Evolutionary conservation across 2,329 filamentous ascomycete genomes (phyloP).

Genomic region (Alternaria ventricosa): DNA sequence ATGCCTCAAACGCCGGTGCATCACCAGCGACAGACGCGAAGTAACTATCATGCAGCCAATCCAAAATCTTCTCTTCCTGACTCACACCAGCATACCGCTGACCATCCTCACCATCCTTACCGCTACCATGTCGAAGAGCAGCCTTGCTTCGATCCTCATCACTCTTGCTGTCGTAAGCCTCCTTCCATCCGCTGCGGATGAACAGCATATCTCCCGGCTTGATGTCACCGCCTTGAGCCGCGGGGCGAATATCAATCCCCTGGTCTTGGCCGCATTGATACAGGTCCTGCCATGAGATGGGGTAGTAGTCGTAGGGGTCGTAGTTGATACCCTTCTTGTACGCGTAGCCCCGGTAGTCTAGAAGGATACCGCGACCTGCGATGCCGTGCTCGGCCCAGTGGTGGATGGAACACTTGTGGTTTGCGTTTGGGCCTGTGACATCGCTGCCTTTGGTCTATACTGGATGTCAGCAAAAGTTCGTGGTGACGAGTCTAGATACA

Average conservation of each 20-base stretch:
- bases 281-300: constrained; percentile 56
- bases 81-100: constrained; percentile 58
- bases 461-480: neutral
- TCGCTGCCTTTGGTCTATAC: constrained; percentile 49
- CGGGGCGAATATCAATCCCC: constrained; percentile 66
- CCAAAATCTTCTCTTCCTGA: constrained; percentile 62
- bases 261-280: constrained; percentile 65
- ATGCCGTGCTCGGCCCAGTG: constrained; percentile 56
- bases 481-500: neutral
- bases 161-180: constrained; percentile 60
- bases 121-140: constrained; percentile 54
- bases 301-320: constrained; percentile 51
- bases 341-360: constrained; percentile 54
- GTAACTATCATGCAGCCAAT: constrained; percentile 73
- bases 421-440: constrained; percentile 48
- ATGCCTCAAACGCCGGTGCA: constrained; percentile 67
- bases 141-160: constrained; percentile 43
- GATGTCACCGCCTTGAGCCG: constrained; percentile 61
- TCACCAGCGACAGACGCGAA: constrained; percentile 72
- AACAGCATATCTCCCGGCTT: constrained; percentile 70
- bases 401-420: constrained; percentile 55
- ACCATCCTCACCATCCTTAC: constrained; percentile 46
- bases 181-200: constrained; percentile 68
- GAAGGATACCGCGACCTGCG: constrained; percentile 52
- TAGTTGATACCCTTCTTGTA: constrained; percentile 52